A percentile compares a stretch with the other conserved stretches of the same genome.
phyloP scores from a whole-genome alignment of 352 stramenopile species.

The Globisporangium heterothallicum region DNA sequence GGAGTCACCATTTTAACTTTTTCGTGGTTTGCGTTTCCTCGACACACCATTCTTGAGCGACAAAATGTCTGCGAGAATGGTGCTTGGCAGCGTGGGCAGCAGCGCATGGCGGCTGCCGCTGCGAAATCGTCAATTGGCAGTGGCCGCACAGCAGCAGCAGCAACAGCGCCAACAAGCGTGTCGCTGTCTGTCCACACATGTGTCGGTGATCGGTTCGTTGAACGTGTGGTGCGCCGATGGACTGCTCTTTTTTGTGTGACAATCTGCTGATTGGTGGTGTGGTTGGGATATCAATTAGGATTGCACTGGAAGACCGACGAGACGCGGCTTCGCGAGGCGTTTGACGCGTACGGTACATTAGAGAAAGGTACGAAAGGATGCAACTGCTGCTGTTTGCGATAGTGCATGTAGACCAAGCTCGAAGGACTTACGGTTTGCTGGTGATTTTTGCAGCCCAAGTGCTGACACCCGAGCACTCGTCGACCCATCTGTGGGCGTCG shows the following conservation, averaged over 20 bases:
- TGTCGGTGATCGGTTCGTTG: conserved; percentile 48
- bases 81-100: not conserved
- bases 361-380: conserved; percentile 29
- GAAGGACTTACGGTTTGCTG: not conserved
- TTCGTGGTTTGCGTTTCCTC: no score
- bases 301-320: conserved; percentile 84
- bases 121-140: not conserved
- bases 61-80: not conserved
- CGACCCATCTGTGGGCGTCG: conserved; percentile 53
- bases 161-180: no score
- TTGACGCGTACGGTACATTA: conserved; percentile 44
- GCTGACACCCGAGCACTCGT: conserved; percentile 51
- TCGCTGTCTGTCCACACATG: conserved; percentile 49
- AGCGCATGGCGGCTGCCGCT: not conserved
- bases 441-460: conserved; percentile 23
- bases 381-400: not conserved
- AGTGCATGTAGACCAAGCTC: not conserved
- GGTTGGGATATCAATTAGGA: conserved; percentile 19
- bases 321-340: conserved; percentile 53
- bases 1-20: no score
- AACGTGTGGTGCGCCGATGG: not conserved
- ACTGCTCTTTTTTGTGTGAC: conserved; percentile 3
- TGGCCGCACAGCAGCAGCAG: no score
- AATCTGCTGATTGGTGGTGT: not conserved
- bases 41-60: no score